Conservation (phyloP, 2,329 filamentous ascomycete genomes). For the Colletotrichum tamarilloi region DNA sequence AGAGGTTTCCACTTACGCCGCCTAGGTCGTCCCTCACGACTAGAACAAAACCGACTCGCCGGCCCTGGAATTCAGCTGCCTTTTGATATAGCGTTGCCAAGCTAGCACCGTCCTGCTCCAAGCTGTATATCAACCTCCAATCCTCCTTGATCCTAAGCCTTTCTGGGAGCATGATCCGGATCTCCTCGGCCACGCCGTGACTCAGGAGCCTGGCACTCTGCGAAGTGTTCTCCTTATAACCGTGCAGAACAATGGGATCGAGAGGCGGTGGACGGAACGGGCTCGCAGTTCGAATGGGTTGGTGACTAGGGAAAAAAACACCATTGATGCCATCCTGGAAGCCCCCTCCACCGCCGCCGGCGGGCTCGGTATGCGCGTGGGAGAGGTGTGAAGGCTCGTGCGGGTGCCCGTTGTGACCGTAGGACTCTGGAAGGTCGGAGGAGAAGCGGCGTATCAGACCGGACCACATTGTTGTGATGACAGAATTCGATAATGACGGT, state of each 20-base stretch:
- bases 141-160: conserved; percentile 87
- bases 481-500: conserved; percentile 44
- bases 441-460: conserved; percentile 77
- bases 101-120: conserved; percentile 92
- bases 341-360: conserved; percentile 10
- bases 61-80: conserved; percentile 73
- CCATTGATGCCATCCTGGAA: conserved; percentile 63
- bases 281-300: conserved; percentile 69
- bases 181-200: conserved; percentile 86
- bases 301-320: conserved; percentile 67
- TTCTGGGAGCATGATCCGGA: conserved; percentile 87
- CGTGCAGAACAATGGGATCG: conserved; percentile 79
- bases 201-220: conserved; percentile 74
- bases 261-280: conserved; percentile 91
- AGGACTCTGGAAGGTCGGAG: conserved; percentile 51
- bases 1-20: conserved; percentile 66
- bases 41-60: conserved; percentile 88
- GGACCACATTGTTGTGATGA: conserved; percentile 59
- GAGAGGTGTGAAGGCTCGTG: conserved; percentile 38
- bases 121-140: conserved; percentile 88
- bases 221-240: conserved; percentile 71
- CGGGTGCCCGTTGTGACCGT: conserved; percentile 38
- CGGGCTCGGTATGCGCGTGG: conserved; percentile 39
- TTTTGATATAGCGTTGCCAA: conserved; percentile 87
- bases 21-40: conserved; percentile 83